These are phyloP conservation scores for Logfia minima DNA, from an alignment of 129 eudicot genomes.

Conservation along the genomic window DNA sequence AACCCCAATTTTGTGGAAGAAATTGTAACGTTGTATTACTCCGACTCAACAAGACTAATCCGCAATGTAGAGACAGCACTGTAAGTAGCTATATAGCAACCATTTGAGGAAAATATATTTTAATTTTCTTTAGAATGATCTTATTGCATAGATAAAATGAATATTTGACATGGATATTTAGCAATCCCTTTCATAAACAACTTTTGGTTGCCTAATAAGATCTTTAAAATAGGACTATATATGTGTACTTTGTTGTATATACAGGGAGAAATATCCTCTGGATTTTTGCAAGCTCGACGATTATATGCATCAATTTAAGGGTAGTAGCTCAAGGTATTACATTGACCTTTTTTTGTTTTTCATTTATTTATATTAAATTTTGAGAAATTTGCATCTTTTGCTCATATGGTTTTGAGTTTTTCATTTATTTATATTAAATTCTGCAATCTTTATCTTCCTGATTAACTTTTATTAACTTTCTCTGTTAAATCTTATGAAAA, in stretches of 20 bases:
- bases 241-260: background rate
- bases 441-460: no score
- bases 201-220: no score
- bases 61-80: constrained; percentile 55
- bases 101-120: background rate
- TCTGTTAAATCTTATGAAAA: no score
- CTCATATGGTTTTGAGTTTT: no score
- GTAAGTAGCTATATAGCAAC: constrained; percentile 40
- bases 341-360: no score
- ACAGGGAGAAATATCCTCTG: constrained; percentile 56
- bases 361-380: no score
- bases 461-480: no score
- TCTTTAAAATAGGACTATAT: background rate
- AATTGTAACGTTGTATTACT: constrained; percentile 58
- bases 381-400: no score
- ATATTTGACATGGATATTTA: no score
- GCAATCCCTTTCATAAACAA: no score
- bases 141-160: background rate
- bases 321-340: constrained; percentile 80
- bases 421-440: no score
- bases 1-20: constrained; percentile 93
- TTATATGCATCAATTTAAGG: constrained; percentile 85
- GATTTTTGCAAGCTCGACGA: constrained; percentile 75
- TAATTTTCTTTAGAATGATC: background rate
- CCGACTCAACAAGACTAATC: constrained; percentile 64